Base-by-base conservation (phyloP, 768 basidiomycete species). In the Chiua virens region DNA sequence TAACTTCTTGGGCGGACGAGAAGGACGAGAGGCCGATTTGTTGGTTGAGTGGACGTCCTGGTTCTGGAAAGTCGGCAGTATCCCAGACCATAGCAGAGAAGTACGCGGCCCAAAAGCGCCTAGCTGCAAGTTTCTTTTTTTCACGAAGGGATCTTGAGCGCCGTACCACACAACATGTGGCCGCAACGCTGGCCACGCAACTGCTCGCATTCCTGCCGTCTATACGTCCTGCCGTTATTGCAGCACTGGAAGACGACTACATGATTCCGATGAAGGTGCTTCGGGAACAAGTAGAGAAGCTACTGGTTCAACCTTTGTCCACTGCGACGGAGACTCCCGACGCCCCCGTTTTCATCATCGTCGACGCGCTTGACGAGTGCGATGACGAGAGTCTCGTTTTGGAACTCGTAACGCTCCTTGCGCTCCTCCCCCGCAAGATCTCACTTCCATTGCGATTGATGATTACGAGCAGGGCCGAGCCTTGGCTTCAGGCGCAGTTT, bases 51-150 rank as follows among this genome's bases (percentile, higher is more conserved):
- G 61, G 63, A 21, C 41, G 57, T 5, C 64, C 62, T 36, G 62
- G 62, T 11, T 65, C 57, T n/a, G 62, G 62, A 2, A 64, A 64
- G 42, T 64, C 62, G 8, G 63, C 62, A 1, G 61, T 74, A 13
- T 60, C 61, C 14, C 71, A 71, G 35, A 67, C 69, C 0, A 53
- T 71, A 1, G 64, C 69, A 13, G 59, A 71, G 50, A 63, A 54
- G 27, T 64, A 57, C 37, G 47, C 51, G 38, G 30, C 21, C 22
- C 28, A 54, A 49, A 17, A 44, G 15, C 61, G 63, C 7, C 61
- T 72, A 10, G 67, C 65, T 27, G 70, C 67, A 0, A 68, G 65
- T 42, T 74, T 71, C 56, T 73, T 73, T 53, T 71, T 73, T 57
- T 71, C 65, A 0, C 54, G 65, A n/a, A 56, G 60, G 14, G 64